A percentile compares a stretch with the other conserved stretches of the same genome.
phyloP scores from a whole-genome alignment of 2,329 filamentous ascomycete genomes.

The Fusarium kyushuense region DNA sequence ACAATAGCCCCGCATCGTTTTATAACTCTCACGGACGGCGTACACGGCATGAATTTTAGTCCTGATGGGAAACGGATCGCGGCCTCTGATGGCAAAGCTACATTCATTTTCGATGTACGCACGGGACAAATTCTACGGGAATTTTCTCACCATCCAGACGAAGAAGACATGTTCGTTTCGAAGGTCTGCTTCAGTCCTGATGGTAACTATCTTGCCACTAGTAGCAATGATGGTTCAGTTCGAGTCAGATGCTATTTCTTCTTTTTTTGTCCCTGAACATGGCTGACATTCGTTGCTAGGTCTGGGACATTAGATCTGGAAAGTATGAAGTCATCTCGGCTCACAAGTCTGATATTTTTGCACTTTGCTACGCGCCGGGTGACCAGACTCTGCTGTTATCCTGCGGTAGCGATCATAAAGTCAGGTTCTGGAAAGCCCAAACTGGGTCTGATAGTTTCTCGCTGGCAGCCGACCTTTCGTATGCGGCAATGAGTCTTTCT shows the following conservation, averaged over 20 bases:
- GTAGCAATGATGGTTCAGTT: not conserved
- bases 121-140: not conserved
- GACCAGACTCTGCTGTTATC: not conserved
- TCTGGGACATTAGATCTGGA: not conserved
- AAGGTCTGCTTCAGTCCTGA: not conserved
- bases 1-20: not conserved
- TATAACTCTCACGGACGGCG: not conserved
- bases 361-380: not conserved
- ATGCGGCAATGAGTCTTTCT: no score
- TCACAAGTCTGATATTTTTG: not conserved
- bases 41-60: not conserved
- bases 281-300: not conserved
- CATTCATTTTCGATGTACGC: not conserved
- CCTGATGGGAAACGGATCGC: not conserved
- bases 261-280: not conserved
- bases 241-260: not conserved
- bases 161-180: fast-evolving
- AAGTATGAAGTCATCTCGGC: not conserved
- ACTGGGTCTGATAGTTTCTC: not conserved
- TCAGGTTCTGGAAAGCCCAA: not conserved
- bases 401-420: not conserved
- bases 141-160: not conserved
- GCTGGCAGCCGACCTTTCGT: no score
- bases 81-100: not conserved
- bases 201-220: not conserved